Percentiles rank a stretch among this genome's conserved stretches.
phyloP scores from a whole-genome alignment of 257 asterid genomes.

The Echites panduratus region DNA sequence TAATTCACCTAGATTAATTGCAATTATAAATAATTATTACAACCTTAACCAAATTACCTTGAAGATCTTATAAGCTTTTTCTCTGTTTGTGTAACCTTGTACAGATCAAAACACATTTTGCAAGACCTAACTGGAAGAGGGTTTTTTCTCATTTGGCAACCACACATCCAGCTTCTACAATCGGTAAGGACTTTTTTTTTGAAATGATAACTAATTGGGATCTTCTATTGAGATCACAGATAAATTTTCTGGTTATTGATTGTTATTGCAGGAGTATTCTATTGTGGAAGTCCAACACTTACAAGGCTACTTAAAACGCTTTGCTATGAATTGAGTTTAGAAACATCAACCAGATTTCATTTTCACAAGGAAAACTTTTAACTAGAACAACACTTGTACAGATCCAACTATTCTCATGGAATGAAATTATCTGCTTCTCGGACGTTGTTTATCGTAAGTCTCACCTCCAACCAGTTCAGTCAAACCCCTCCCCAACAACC shows the following conservation, averaged over 20 bases:
- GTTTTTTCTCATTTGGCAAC: constrained; percentile 52
- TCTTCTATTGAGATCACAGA: too few species aligned
- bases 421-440: too few species aligned
- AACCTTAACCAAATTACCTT: background rate
- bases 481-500: too few species aligned
- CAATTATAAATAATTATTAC: too few species aligned
- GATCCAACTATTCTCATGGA: too few species aligned
- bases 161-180: constrained; percentile 54
- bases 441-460: too few species aligned
- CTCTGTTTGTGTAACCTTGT: background rate
- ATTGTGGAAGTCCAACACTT: constrained; percentile 73
- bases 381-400: constrained; percentile 21
- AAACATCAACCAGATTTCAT: constrained; percentile 59
- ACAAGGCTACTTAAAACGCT: constrained; percentile 46
- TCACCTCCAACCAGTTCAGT: too few species aligned
- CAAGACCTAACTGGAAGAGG: constrained; percentile 92
- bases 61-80: background rate
- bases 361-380: constrained; percentile 97
- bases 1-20: background rate
- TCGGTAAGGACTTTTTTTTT: too few species aligned
- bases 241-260: background rate
- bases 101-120: constrained; percentile 87
- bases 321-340: constrained; percentile 69
- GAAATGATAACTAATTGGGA: too few species aligned
- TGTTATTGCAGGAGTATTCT: constrained; percentile 65